Base-by-base conservation (phyloP, 179 eudicot species). In the Sideroxylon spinosum region DNA sequence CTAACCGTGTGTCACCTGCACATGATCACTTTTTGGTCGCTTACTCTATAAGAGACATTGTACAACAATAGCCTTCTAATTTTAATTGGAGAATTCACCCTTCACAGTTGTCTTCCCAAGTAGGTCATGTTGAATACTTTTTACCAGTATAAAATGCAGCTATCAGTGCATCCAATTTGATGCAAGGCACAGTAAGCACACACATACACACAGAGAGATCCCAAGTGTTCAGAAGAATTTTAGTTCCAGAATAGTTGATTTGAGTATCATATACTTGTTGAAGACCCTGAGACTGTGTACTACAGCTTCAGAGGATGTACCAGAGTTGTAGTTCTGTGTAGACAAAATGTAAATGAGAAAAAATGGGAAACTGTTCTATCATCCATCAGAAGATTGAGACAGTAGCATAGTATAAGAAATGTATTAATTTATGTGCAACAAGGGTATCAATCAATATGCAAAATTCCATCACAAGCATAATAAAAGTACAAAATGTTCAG, bases 291-390 rank as follows among this genome's bases (percentile, higher is more conserved):
- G 48, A 14, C 32, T 29, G 7, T 13, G 44, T 11, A 11, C 70
- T 28, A 28, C 46, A 66, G 70, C 70, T 66, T 32, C 48, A 66
- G 70, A 28, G 20, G 70, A 66, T 66, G 49, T 6, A 66, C 46
- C 70, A 26, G 20, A 66, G 29, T 66, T 66, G 20, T 4, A 6
- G 70, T 66, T 32, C 70, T 66, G 32, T 29, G 53, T 16, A 23
- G 12, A 11, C 9, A 17, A 22, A 37, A 32, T 11, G 17, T 64
- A 11, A 25, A 64, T 1, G 37, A 64, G 68, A 19, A 59, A 23
- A 12, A 32, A 64, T 11, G 11, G 72, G 50, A 68, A 68, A 6
- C 25, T 6, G 53, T n/a, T 44, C 11, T 68, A 3, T n/a, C 50
- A 44, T 32, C 68, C 68, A 64, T 44, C 13, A 0, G 25, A 37